Evolutionary conservation across 2,329 filamentous ascomycete genomes (phyloP).

Genomic region (Pleomassaria siparia): DNA sequence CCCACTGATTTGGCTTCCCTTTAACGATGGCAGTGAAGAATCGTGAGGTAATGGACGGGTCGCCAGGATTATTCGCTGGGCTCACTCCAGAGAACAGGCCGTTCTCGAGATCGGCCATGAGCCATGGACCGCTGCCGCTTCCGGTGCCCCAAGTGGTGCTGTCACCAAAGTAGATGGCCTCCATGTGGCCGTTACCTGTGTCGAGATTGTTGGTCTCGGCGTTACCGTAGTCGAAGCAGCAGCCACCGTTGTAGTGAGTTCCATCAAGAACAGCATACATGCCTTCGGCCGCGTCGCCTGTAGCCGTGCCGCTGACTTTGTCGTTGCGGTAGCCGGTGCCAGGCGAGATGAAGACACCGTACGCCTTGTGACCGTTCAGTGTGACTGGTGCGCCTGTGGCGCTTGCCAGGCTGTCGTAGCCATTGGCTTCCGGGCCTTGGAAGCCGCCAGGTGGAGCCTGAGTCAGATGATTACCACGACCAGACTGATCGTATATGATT

Average conservation of each 20-base stretch:
- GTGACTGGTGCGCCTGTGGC: constrained; percentile 64
- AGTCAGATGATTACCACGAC: constrained; percentile 62
- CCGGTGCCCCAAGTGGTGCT: constrained; percentile 59
- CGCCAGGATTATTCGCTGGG: constrained; percentile 50
- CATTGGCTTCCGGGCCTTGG: constrained; percentile 57
- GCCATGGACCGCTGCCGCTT: constrained; percentile 62
- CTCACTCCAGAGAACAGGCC: constrained; percentile 61
- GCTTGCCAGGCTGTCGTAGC: constrained; percentile 62
- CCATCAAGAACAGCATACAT: constrained; percentile 64
- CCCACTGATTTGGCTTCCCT: constrained; percentile 59
- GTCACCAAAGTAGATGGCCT: constrained; percentile 66
- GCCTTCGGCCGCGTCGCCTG: constrained; percentile 58
- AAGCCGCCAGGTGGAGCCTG: constrained; percentile 63
- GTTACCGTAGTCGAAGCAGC: constrained; percentile 54
- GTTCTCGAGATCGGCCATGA: constrained; percentile 71
- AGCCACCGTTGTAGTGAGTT: constrained; percentile 59
- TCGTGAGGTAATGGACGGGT: constrained; percentile 56
- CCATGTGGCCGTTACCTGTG: constrained; percentile 67
- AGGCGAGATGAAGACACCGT: constrained; percentile 64
- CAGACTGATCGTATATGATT: constrained; percentile 68
- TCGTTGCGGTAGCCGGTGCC: constrained; percentile 67
- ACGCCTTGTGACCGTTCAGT: constrained; percentile 62
- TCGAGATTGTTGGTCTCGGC: constrained; percentile 44
- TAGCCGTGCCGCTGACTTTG: constrained; percentile 54
- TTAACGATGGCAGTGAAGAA: constrained; percentile 63